A percentile compares a stretch with the other conserved stretches of the same genome.
These are phyloP conservation scores for Elaeagnus macrophylla DNA, from an alignment of 306 rosid species.

Conservation along the genomic window DNA sequence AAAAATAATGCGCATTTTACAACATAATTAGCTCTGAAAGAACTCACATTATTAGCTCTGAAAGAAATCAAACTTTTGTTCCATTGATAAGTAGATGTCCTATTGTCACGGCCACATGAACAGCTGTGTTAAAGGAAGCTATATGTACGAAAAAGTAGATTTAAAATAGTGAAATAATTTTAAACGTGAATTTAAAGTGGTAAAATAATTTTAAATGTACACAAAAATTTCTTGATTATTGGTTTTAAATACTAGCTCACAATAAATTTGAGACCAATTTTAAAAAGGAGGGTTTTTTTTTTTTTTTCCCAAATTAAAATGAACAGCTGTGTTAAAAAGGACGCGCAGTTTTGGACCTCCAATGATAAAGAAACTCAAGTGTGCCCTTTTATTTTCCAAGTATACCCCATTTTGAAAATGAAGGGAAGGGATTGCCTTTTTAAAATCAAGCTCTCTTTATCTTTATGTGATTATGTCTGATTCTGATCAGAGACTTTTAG, in stretches of 20 bases:
- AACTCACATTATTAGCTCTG: too few relatives aligned
- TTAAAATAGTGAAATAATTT: too few relatives aligned
- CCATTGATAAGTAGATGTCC: neutral
- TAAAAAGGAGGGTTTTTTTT: neutral
- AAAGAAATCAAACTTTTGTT: too few relatives aligned
- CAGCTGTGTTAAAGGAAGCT: neutral
- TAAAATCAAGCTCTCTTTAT: neutral
- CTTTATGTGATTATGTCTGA: constrained; percentile 11
- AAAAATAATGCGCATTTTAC: too few relatives aligned
- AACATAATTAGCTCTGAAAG: too few relatives aligned
- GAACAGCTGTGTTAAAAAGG: neutral
- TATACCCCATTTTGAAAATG: constrained; percentile 3
- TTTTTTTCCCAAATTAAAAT: neutral
- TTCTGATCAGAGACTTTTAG: constrained; percentile 2
- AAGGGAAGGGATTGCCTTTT: neutral
- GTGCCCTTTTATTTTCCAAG: neutral
- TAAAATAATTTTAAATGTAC: too few relatives aligned
- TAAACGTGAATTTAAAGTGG: too few relatives aligned
- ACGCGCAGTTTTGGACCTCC: neutral
- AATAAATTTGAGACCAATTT: too few relatives aligned
- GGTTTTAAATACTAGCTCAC: too few relatives aligned
- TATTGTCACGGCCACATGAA: neutral
- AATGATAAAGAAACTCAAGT: neutral
- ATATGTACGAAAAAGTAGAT: too few relatives aligned
- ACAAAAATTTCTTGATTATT: too few relatives aligned